These are phyloP conservation scores for Parathielavia appendiculata DNA, from an alignment of 495 filamentous ascomycete species.

Conservation along the genomic window DNA sequence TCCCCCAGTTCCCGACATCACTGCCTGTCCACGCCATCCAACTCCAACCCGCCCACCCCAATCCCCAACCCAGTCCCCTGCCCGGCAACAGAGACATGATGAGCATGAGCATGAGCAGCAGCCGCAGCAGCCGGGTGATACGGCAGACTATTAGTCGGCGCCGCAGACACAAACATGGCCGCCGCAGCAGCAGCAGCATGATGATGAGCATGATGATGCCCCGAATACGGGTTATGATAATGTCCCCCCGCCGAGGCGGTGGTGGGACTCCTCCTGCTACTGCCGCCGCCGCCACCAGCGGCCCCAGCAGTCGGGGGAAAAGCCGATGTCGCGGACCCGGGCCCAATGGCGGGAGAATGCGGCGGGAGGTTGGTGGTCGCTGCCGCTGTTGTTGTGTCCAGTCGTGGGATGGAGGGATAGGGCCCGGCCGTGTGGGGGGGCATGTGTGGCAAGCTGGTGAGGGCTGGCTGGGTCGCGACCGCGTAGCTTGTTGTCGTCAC, in stretches of 20 bases:
- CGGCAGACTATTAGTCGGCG: slow-evolving; percentile 1
- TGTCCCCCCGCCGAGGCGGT: too few species aligned
- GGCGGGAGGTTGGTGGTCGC: slow-evolving; percentile 8
- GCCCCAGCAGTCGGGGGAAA: slow-evolving; percentile 15
- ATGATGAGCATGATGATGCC: not conserved
- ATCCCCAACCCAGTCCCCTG: not conserved
- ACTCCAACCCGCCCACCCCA: slow-evolving; percentile 1
- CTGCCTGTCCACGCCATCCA: not conserved
- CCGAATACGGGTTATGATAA: not conserved
- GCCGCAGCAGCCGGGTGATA: slow-evolving; percentile 1
- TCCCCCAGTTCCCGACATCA: not conserved
- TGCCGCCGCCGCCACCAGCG: not conserved
- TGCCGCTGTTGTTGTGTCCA: slow-evolving; percentile 6
- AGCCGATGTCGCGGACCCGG: slow-evolving; percentile 16
- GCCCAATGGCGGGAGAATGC: slow-evolving; percentile 6
- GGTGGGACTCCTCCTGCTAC: slow-evolving; percentile 6
- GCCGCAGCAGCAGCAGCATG: not conserved
- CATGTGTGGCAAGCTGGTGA: slow-evolving; percentile 15
- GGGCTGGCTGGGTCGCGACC: slow-evolving; percentile 11
- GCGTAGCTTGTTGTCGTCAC: slow-evolving; percentile 13
- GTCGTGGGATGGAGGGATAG: slow-evolving; percentile 9
- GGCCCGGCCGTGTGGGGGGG: slow-evolving; percentile 18
- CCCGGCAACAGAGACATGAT: not conserved
- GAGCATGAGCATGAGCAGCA: not conserved
- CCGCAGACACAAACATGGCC: slow-evolving; percentile 2